Percentiles rank a stretch among this genome's conserved stretches.
These are phyloP conservation scores for Trichophyton rubrum DNA, from an alignment of 2,329 filamentous ascomycete species.

Conservation along the genomic window DNA sequence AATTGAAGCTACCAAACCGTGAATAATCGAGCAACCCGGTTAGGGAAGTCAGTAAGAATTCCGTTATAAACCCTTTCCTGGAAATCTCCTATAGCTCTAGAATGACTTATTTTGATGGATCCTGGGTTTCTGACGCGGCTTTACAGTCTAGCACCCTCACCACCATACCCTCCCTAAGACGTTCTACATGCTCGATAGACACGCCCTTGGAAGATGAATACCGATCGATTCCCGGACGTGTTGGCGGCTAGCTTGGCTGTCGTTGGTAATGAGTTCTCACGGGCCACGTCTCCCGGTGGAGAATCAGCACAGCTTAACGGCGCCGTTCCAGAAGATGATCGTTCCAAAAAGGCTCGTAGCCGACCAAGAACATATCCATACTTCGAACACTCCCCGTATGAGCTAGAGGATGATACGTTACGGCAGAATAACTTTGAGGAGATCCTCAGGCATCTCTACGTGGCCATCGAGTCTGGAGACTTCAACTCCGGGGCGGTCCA, in stretches of 20 bases:
- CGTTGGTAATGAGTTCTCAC: slow-evolving; percentile 49
- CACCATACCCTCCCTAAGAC: not conserved
- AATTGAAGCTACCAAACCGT: not conserved
- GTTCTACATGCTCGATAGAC: not conserved
- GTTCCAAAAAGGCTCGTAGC: slow-evolving; percentile 53
- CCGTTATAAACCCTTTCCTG: not conserved
- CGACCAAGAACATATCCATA: slow-evolving; percentile 85
- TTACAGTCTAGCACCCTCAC: not conserved
- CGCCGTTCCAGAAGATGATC: slow-evolving; percentile 31
- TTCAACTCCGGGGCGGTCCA: slow-evolving; percentile 88
- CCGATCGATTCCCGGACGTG: slow-evolving; percentile 10
- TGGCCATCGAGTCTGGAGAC: slow-evolving; percentile 81
- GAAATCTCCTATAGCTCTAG: not conserved
- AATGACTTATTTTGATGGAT: not conserved
- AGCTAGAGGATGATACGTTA: slow-evolving; percentile 66
- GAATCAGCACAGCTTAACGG: slow-evolving; percentile 38
- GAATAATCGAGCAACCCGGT: not conserved
- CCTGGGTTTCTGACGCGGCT: not conserved
- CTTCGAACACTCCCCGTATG: slow-evolving; percentile 77
- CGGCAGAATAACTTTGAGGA: slow-evolving; percentile 68
- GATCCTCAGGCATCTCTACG: slow-evolving; percentile 88
- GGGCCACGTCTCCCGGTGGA: slow-evolving; percentile 70
- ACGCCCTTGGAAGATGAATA: not conserved
- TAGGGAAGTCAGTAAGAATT: not conserved
- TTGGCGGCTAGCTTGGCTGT: slow-evolving; percentile 8